Conservation (phyloP, 176 grass and related monocot genomes). For the Carex cristatella region DNA sequence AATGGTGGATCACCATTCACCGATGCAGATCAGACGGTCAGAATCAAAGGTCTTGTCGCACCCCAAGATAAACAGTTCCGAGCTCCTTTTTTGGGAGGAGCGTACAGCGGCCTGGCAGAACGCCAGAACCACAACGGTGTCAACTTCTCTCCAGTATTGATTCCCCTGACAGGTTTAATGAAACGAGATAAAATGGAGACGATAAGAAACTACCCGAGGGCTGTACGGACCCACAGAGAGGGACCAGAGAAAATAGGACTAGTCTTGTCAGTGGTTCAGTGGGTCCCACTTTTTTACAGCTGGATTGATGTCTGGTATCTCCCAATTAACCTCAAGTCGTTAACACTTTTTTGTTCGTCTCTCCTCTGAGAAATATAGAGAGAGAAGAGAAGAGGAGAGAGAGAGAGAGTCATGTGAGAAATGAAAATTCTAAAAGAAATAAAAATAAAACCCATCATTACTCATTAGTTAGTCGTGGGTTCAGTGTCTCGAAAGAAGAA, state of each 20-base stretch:
- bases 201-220: not conserved
- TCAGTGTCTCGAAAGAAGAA: not conserved
- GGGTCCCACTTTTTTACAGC: slow-evolving; percentile 15
- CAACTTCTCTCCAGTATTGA: not conserved
- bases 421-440: no score
- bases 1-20: not conserved
- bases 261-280: slow-evolving; percentile 4
- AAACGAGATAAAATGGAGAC: not conserved
- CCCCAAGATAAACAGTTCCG: not conserved
- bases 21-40: slow-evolving; percentile 7
- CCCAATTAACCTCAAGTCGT: not conserved
- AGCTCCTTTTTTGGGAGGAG: not conserved
- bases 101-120: not conserved
- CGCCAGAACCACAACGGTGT: not conserved
- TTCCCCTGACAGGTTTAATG: not conserved
- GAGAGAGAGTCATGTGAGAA: not conserved
- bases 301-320: slow-evolving; percentile 19
- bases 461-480: not conserved
- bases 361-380: not conserved
- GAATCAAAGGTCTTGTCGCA: not conserved
- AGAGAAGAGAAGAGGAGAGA: not conserved
- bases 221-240: not conserved
- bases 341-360: not conserved
- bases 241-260: slow-evolving; percentile 10
- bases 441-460: not conserved